These are phyloP conservation scores for Pichia sp. DNA, from an alignment of 1,139 yeast species.

Conservation along the genomic window DNA sequence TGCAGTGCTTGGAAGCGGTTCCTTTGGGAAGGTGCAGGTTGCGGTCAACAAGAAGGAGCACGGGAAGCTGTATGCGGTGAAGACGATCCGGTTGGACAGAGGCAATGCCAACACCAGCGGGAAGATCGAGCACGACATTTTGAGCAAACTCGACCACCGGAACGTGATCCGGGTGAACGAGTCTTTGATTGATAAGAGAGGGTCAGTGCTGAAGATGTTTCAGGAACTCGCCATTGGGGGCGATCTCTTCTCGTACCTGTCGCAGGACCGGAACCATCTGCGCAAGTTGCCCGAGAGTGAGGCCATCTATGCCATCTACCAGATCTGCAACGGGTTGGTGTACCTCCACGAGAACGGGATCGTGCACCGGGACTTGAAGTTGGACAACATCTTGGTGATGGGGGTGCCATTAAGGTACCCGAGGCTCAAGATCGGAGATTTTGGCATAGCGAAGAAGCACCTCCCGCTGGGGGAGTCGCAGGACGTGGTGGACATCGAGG, in stretches of 20 bases:
- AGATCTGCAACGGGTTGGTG: conserved; percentile 50
- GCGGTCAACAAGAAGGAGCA: conserved; percentile 27
- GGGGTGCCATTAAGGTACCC: conserved; percentile 51
- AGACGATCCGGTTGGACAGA: conserved; percentile 40
- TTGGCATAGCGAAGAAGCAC: conserved; percentile 56
- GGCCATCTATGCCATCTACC: conserved; percentile 51
- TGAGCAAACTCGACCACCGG: conserved; percentile 71
- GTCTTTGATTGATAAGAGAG: no score
- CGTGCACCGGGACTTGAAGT: conserved; percentile 54
- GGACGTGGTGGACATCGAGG: no score
- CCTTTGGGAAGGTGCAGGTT: conserved; percentile 49
- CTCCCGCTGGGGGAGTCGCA: conserved; percentile 3
- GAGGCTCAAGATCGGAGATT: conserved; percentile 57
- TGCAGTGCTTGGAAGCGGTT: conserved; percentile 54
- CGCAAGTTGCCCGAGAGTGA: conserved; percentile 53
- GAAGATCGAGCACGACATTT: conserved; percentile 42
- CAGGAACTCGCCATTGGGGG: conserved; percentile 58
- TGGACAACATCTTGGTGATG: conserved; percentile 63
- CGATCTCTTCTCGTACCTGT: conserved; percentile 60
- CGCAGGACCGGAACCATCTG: conserved; percentile 40
- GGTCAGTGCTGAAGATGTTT: conserved; percentile 45
- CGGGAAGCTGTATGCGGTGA: conserved; percentile 46
- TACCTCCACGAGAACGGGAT: conserved; percentile 52
- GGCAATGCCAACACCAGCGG: no score
- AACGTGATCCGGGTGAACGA: conserved; percentile 74